Percentiles rank a stretch among this genome's conserved stretches.
These are phyloP conservation scores for Blastomyces gilchristii DNA, from an alignment of 2,329 filamentous ascomycete genomes.

Conservation along the genomic window DNA sequence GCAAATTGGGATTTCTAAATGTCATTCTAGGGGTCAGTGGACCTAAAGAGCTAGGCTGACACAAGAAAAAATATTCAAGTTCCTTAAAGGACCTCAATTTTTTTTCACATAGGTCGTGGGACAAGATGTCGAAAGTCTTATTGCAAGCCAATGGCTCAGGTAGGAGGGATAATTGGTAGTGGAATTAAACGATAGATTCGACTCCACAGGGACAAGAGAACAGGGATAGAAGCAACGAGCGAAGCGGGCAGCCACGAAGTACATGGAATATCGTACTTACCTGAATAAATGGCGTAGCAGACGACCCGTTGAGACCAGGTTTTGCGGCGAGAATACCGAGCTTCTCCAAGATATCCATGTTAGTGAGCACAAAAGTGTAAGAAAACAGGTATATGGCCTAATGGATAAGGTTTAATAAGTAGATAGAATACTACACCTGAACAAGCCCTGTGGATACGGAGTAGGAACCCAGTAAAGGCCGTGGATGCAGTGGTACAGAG, in stretches of 20 bases:
- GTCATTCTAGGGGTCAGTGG: neutral
- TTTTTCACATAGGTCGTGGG: neutral
- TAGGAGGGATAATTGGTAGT: neutral
- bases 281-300: neutral
- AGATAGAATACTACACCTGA: slow-evolving; percentile 6
- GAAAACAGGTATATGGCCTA: neutral
- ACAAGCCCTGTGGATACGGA: slow-evolving; percentile 7
- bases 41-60: neutral
- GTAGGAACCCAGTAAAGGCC: slow-evolving; percentile 7
- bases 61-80: neutral
- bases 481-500: slow-evolving; percentile 10
- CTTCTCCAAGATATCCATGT: slow-evolving; percentile 14
- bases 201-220: neutral
- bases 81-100: neutral
- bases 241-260: neutral
- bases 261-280: neutral
- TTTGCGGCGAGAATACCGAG: slow-evolving; percentile 9
- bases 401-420: neutral
- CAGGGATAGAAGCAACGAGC: neutral
- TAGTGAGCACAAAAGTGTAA: slow-evolving; percentile 2
- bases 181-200: neutral
- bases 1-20: slow-evolving; percentile 8
- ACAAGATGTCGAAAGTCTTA: neutral
- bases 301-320: neutral
- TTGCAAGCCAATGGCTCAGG: neutral